Evolutionary conservation across 345 rosid genomes (phyloP).

Genomic region (Gossypium herbaceum): DNA sequence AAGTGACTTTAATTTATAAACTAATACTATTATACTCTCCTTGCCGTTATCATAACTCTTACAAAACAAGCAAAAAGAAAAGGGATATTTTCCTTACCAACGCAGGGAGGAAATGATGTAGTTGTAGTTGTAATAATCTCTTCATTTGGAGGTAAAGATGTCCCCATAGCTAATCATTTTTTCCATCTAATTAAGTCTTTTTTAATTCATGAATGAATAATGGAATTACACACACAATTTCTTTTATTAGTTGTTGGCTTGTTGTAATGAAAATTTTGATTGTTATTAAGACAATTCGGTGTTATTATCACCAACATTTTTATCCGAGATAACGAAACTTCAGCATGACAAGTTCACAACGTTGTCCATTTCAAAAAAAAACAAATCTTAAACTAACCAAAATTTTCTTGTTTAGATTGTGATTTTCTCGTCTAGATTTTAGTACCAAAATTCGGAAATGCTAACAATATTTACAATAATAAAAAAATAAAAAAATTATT

Average conservation of each 20-base stretch:
- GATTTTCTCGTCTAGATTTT: background rate
- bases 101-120: background rate
- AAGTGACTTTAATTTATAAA: background rate
- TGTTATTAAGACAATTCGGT: background rate
- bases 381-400: background rate
- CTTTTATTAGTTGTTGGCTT: background rate
- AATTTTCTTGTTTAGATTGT: background rate
- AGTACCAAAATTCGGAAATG: background rate
- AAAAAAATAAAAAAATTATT: background rate
- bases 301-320: background rate
- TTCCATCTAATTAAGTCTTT: constrained; percentile 16
- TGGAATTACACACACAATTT: background rate
- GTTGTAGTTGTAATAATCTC: constrained; percentile 16
- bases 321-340: background rate
- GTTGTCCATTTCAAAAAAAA: background rate
- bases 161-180: constrained; percentile 23
- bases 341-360: background rate
- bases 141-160: constrained; percentile 35
- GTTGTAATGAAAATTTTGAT: background rate
- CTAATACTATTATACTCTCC: background rate
- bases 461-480: background rate
- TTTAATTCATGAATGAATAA: background rate
- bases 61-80: constrained; percentile 17
- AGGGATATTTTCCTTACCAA: background rate
- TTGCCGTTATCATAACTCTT: constrained; percentile 17